These are phyloP conservation scores for Colletotrichum nymphaeae DNA, from an alignment of 2,329 filamentous ascomycete genomes.

Conservation along the genomic window DNA sequence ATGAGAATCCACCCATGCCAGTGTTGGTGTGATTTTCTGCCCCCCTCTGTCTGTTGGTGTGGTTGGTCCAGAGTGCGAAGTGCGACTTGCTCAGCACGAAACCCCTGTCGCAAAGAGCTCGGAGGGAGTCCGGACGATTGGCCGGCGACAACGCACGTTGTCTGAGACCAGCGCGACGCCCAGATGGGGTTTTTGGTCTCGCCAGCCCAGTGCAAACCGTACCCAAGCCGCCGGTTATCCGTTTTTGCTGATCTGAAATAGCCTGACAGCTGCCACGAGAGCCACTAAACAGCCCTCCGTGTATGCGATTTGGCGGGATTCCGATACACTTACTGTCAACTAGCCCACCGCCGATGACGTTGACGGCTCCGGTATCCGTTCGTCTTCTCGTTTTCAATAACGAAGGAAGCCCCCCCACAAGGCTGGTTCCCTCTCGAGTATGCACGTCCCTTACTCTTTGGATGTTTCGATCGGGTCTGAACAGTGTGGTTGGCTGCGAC, in stretches of 20 bases:
- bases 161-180: slow-evolving; percentile 27
- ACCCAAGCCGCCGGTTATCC: neutral
- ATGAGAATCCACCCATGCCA: neutral
- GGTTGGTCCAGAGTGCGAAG: neutral
- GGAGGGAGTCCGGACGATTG: slow-evolving; percentile 27
- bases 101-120: slow-evolving; percentile 20
- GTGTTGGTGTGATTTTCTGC: neutral
- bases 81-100: neutral
- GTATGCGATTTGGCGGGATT: slow-evolving; percentile 32
- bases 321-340: slow-evolving; percentile 7
- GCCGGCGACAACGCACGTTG: slow-evolving; percentile 23
- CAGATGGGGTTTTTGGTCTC: neutral
- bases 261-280: neutral
- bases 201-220: neutral
- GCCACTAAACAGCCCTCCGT: slow-evolving; percentile 20
- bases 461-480: neutral
- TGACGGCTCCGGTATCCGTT: neutral
- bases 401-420: neutral
- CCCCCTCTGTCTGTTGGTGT: neutral
- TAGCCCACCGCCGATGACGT: slow-evolving; percentile 22
- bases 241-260: slow-evolving; percentile 19
- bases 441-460: slow-evolving; percentile 16
- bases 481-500: slow-evolving; percentile 14
- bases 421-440: slow-evolving; percentile 6
- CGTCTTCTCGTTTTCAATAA: slow-evolving; percentile 3